Evolutionary conservation across 306 rosid species (phyloP).

Genomic region (Begonia loranthoides): DNA sequence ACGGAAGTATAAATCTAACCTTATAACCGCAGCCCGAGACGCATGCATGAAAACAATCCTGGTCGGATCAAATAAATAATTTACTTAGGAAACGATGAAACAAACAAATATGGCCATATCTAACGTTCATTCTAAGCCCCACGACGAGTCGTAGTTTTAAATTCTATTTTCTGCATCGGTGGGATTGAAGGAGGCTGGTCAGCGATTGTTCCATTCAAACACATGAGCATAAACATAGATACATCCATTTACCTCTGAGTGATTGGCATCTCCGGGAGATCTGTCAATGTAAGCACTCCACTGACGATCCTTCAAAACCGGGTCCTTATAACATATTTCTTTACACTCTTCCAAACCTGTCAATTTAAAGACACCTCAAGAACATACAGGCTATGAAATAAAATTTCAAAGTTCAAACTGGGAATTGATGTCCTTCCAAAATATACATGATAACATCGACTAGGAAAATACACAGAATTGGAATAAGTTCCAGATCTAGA

Average conservation of each 20-base stretch:
- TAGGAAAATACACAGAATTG: too few relatives aligned
- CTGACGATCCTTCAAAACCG: slow-evolving; percentile 71
- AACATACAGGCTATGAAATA: too few relatives aligned
- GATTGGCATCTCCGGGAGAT: slow-evolving; percentile 68
- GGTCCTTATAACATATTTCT: slow-evolving; percentile 85
- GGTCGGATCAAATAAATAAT: slow-evolving; percentile 14
- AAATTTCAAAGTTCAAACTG: neutral
- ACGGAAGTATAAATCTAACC: slow-evolving; percentile 31
- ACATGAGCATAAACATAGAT: neutral
- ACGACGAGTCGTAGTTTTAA: too few relatives aligned
- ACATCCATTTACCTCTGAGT: slow-evolving; percentile 45
- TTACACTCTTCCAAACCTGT: slow-evolving; percentile 69
- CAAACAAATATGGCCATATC: slow-evolving; percentile 1
- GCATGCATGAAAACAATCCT: slow-evolving; percentile 86
- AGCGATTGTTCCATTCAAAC: too few relatives aligned
- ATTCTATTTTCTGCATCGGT: too few relatives aligned
- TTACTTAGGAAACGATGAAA: slow-evolving; percentile 4
- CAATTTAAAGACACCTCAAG: slow-evolving; percentile 3
- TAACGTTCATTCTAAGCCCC: too few relatives aligned
- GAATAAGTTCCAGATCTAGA: too few relatives aligned
- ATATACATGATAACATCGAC: neutral
- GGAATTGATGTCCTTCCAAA: neutral
- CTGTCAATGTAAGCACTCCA: slow-evolving; percentile 97
- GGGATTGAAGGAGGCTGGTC: too few relatives aligned
- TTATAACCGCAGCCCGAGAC: slow-evolving; percentile 86